Conservation (phyloP, 164 flowering plant species). For the Sextonia rubra region DNA sequence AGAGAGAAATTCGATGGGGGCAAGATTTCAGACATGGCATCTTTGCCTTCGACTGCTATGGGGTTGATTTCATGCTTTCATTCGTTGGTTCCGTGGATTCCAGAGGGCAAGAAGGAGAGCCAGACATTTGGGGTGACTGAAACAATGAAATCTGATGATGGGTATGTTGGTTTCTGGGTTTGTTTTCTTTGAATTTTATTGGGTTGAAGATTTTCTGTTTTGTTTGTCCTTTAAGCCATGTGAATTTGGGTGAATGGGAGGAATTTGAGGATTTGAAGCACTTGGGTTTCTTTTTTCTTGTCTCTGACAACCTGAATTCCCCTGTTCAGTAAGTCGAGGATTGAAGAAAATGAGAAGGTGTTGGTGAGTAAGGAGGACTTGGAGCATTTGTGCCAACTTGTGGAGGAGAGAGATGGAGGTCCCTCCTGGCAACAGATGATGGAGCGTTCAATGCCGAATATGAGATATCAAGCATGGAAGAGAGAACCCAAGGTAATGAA, state of each 20-base stretch:
- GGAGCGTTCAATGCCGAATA: slow-evolving; percentile 56
- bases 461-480: slow-evolving; percentile 85
- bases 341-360: slow-evolving; percentile 23
- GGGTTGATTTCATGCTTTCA: slow-evolving; percentile 29
- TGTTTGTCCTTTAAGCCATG: background rate
- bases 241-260: background rate
- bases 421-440: slow-evolving; percentile 79
- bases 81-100: slow-evolving; percentile 35
- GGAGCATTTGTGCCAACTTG: slow-evolving; percentile 43
- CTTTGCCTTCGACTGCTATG: slow-evolving; percentile 25
- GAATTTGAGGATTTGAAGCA: background rate
- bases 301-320: background rate
- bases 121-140: slow-evolving; percentile 17
- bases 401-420: slow-evolving; percentile 76
- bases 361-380: slow-evolving; percentile 51
- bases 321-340: slow-evolving; percentile 30
- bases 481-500: slow-evolving; percentile 59
- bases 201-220: background rate
- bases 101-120: slow-evolving; percentile 27
- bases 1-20: slow-evolving; percentile 20
- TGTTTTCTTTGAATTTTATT: slow-evolving; percentile 13
- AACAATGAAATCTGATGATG: slow-evolving; percentile 40
- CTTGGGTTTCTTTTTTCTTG: slow-evolving; percentile 16
- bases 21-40: slow-evolving; percentile 27
- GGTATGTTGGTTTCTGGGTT: background rate